Base-by-base conservation (phyloP, 1,284 basidiomycete genomes). In the Ganoderma lucidum region DNA sequence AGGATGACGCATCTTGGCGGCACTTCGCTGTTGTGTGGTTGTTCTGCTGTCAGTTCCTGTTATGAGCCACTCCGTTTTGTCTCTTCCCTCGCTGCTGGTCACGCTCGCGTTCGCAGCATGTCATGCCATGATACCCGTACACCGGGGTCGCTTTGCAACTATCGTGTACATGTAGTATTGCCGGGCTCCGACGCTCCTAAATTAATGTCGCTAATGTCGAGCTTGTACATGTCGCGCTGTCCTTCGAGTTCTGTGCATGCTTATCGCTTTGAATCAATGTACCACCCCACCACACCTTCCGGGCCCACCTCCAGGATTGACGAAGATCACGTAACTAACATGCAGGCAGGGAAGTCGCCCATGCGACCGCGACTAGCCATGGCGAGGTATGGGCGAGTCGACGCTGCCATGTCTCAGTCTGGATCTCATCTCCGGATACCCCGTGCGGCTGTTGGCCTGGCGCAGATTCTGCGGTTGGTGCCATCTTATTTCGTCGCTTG, bases 121-220 rank as follows among this genome's bases (percentile, higher is more conserved):
- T 37, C 44, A 35, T 51, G 45, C 32, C 61, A 12, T 60, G 62
- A 60, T 64, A 63, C 62, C 66, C 62, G 66, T 45, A 64, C 60
- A 28, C 28, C 53, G 51, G 64, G 68, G 64, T 62, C 55, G 30
- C 5, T 63, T 56, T 48, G 60, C 65, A 62, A 63, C 61, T 48
- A 65, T 65, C 65, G 67, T 73, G 71, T 73, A 73, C 71, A 69
- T 73, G 69, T 73, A 73, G 71, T 72, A 70, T 67, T 70, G 69
- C 71, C 71, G 69, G 65, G 67, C 65, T 69, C 62, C 67, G 35
- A 35, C 35, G 69, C 58, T 67, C 67, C 69, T 73, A 73, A 73
- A 65, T 73, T 73, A 73, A 73, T 73, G 67, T 39, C 56, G 63
- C 65, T 73, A 73, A 73, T 73, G 71, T 35, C 35, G 35, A 35